phyloP scores from a whole-genome alignment of 805 yeast species.

The Saccharomycopsis guyanensis region DNA sequence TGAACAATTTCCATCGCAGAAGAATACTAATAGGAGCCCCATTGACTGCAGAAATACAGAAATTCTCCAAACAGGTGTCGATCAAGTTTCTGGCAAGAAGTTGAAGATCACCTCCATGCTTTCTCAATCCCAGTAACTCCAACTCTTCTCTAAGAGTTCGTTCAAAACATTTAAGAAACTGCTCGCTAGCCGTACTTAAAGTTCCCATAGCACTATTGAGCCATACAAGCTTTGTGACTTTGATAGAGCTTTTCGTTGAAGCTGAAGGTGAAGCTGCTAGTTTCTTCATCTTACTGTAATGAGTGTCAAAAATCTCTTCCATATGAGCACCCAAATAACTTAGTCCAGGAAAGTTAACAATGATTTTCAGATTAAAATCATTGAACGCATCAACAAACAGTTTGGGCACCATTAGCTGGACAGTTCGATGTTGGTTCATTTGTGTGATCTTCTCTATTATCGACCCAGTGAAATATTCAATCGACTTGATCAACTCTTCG shows the following conservation, averaged over 20 bases:
- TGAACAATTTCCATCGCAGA: constrained; percentile 39
- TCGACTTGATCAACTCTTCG: constrained; percentile 3
- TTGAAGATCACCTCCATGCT: constrained; percentile 7
- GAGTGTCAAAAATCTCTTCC: constrained; percentile 2
- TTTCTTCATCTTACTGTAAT: neutral
- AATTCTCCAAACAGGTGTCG: constrained; percentile 9
- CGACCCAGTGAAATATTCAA: constrained; percentile 4
- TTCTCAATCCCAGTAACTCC: constrained; percentile 3
- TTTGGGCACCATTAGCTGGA: constrained; percentile 6
- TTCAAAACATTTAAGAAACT: constrained; percentile 5
- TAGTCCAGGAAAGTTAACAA: neutral
- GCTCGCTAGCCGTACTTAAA: constrained; percentile 1
- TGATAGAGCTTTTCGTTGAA: constrained; percentile 1
- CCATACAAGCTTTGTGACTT: constrained; percentile 13
- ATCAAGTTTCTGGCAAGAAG: constrained; percentile 8
- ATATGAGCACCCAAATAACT: neutral
- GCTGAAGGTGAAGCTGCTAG: neutral
- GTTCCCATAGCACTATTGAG: constrained; percentile 8
- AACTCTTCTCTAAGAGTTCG: constrained; percentile 10
- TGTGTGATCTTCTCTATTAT: neutral
- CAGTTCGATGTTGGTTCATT: neutral
- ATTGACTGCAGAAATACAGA: constrained; percentile 8
- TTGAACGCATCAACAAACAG: constrained; percentile 6
- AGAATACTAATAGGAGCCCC: constrained; percentile 2
- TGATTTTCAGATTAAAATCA: constrained; percentile 5